phyloP scores from a whole-genome alignment of 208 protist genomes.

The Wallacemonas sp. region DNA sequence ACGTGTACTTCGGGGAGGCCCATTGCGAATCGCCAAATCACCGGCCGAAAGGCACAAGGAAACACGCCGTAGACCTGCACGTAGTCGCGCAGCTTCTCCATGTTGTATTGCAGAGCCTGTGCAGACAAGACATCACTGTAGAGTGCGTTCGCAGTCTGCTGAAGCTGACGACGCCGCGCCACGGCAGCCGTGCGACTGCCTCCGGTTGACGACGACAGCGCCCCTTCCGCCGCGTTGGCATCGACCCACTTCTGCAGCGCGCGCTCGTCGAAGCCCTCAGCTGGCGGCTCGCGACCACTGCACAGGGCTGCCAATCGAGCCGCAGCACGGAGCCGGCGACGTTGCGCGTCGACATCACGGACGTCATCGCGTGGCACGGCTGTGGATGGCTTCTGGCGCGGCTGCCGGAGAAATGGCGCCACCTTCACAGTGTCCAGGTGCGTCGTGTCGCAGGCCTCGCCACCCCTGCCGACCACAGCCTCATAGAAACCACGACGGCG shows the following conservation, averaged over 20 bases:
- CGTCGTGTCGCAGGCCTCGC: background rate
- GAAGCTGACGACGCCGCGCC: constrained; percentile 3
- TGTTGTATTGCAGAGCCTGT: constrained; percentile 53
- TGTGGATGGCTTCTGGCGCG: constrained; percentile 1
- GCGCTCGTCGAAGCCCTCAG: background rate
- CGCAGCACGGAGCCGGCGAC: background rate
- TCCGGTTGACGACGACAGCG: background rate
- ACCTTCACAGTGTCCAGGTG: constrained; percentile 16
- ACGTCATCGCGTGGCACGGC: background rate
- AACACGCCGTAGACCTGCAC: constrained; percentile 72
- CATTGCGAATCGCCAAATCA: constrained; percentile 85
- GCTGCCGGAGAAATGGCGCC: constrained; percentile 9
- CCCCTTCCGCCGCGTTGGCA: constrained; percentile 10
- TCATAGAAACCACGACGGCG: background rate
- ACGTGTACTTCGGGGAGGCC: constrained; percentile 45
- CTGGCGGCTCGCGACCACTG: constrained; percentile 4
- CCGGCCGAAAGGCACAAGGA: constrained; percentile 56
- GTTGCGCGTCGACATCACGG: background rate
- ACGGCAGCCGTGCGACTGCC: background rate
- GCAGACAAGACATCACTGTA: constrained; percentile 34
- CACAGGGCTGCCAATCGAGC: background rate
- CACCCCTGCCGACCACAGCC: background rate
- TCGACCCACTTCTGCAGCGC: constrained; percentile 9
- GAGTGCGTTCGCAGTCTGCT: constrained; percentile 3
- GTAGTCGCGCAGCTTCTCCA: constrained; percentile 58